Percentiles rank a stretch among this genome's conserved stretches.
These are phyloP conservation scores for Circinella umbellata DNA, from an alignment of 371 early-diverging fungal genomes.

Conservation along the genomic window DNA sequence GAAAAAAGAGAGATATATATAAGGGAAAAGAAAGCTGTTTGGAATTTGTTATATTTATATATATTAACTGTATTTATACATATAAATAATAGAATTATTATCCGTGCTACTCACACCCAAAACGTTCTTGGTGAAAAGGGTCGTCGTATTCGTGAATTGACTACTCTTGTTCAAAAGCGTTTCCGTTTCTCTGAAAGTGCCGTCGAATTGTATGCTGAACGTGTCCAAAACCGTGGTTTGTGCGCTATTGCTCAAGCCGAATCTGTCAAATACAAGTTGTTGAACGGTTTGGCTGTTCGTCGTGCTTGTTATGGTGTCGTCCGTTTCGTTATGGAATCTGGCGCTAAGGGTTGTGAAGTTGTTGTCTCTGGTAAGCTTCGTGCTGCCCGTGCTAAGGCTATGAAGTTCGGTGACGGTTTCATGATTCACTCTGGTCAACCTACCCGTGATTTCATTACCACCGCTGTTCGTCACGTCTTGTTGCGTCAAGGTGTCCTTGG, in stretches of 20 bases:
- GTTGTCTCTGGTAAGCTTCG: constrained; percentile 99
- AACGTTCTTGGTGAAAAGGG: constrained; percentile 99
- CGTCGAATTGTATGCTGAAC: constrained; percentile 99
- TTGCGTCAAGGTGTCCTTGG: constrained; percentile 99
- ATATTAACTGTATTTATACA: not conserved
- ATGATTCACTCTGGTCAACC: constrained; percentile 99
- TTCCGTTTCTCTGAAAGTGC: constrained; percentile 98
- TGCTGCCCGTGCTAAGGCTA: constrained; percentile 99
- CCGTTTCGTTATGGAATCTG: constrained; percentile 99
- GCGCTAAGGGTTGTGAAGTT: constrained; percentile 99
- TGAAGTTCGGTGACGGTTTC: constrained; percentile 99
- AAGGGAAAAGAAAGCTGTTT: too few species aligned
- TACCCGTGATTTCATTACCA: constrained; percentile 97
- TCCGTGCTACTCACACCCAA: constrained; percentile 99
- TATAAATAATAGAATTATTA: constrained; percentile 76
- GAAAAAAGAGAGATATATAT: too few species aligned
- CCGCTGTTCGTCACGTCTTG: constrained; percentile 97
- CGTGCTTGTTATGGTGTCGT: constrained; percentile 99
- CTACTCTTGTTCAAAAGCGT: constrained; percentile 98
- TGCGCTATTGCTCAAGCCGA: constrained; percentile 99
- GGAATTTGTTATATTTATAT: too few species aligned
- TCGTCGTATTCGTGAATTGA: constrained; percentile 98
- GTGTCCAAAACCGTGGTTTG: constrained; percentile 98
- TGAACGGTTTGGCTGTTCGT: constrained; percentile 97
- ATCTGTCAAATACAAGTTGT: constrained; percentile 97